phyloP scores from a whole-genome alignment of 352 stramenopile genomes.

The Achlya hypogyna region DNA sequence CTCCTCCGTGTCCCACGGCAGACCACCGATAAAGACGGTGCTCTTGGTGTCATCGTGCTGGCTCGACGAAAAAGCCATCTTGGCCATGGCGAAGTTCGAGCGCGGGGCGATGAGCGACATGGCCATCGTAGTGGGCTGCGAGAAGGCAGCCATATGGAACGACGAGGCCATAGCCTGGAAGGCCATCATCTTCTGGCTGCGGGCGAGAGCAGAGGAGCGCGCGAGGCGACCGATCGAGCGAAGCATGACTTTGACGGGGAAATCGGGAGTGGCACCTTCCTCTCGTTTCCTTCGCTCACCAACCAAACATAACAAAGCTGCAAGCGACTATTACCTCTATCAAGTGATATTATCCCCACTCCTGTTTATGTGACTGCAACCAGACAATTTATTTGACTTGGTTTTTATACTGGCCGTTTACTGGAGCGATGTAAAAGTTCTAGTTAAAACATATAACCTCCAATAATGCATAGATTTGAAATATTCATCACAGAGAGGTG shows the following conservation, averaged over 20 bases:
- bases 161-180: neutral
- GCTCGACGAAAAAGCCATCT: conserved; percentile 5
- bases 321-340: neutral
- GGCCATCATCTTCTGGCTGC: neutral
- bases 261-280: neutral
- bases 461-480: neutral
- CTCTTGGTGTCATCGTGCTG: conserved; percentile 36
- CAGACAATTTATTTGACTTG: neutral
- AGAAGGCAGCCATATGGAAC: neutral
- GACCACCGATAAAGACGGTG: conserved; percentile 86
- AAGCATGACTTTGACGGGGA: neutral
- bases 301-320: neutral
- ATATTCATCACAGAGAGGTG: neutral
- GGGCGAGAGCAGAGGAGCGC: neutral
- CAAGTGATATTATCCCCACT: neutral
- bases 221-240: conserved; percentile 1
- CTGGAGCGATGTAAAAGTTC: too few species aligned
- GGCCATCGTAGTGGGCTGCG: neutral
- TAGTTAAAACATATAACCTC: neutral
- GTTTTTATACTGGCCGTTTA: neutral
- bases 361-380: neutral
- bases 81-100: neutral
- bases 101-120: conserved; percentile 6
- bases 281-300: neutral
- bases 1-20: conserved; percentile 93